A percentile compares a stretch with the other conserved stretches of the same genome.
Conservation (phyloP, 75 land plant genomes). For the Pinus tabuliformis region DNA sequence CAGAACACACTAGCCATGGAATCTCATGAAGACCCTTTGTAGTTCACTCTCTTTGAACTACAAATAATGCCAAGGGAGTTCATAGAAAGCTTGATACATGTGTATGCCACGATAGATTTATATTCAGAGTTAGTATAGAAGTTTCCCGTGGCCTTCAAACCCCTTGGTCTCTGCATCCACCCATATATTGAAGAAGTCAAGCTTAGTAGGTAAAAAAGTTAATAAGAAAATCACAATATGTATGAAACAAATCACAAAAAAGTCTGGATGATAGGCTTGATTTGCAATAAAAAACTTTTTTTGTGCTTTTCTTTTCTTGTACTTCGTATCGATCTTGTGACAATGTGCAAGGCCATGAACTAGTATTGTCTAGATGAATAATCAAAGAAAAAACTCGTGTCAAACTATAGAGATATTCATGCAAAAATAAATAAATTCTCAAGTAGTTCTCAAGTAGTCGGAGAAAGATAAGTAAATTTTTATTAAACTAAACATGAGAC, state of each 20-base stretch:
- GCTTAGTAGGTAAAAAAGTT: neutral
- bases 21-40: neutral
- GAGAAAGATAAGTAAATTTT: too few relatives aligned
- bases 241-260: neutral
- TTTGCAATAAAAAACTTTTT: conserved; percentile 45
- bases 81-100: neutral
- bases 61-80: neutral
- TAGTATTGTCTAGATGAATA: conserved; percentile 79
- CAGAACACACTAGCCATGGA: neutral
- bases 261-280: too few relatives aligned
- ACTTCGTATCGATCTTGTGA: conserved; percentile 87
- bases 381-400: too few relatives aligned
- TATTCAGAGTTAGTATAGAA: conserved; percentile 58
- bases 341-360: conserved; percentile 77
- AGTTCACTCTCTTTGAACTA: neutral
- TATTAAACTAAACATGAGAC: too few relatives aligned
- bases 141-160: too few relatives aligned
- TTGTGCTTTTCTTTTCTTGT: conserved; percentile 53
- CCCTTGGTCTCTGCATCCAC: too few relatives aligned
- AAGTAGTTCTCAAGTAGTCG: too few relatives aligned
- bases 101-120: neutral
- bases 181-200: neutral
- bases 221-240: neutral
- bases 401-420: too few relatives aligned
- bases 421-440: too few relatives aligned